Conservation (phyloP, 1,284 basidiomycete genomes). For the Irpex rosettiformis region DNA sequence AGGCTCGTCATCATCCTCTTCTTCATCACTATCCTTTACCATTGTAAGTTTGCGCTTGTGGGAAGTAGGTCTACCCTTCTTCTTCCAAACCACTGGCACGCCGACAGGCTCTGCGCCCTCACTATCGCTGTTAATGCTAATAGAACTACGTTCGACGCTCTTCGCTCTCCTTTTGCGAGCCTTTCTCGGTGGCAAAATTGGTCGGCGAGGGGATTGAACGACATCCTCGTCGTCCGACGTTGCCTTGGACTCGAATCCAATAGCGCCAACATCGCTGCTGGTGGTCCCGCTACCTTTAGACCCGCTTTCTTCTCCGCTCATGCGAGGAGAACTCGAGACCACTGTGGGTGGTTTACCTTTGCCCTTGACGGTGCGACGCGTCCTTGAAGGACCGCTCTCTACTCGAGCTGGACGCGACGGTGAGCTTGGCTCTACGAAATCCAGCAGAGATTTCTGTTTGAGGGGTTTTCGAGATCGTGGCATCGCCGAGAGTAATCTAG, state of each 20-base stretch:
- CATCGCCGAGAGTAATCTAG: not conserved
- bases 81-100: slow-evolving; percentile 22
- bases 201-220: slow-evolving; percentile 31
- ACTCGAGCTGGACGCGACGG: slow-evolving; percentile 1
- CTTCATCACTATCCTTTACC: slow-evolving; percentile 15
- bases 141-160: slow-evolving; percentile 12
- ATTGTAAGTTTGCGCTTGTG: slow-evolving; percentile 16
- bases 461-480: slow-evolving; percentile 16
- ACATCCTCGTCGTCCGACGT: slow-evolving; percentile 32
- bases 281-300: slow-evolving; percentile 5
- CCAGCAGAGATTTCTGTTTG: slow-evolving; percentile 31
- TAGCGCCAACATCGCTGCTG: slow-evolving; percentile 45
- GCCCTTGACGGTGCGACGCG: not conserved
- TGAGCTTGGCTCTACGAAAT: slow-evolving; percentile 25
- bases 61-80: slow-evolving; percentile 13
- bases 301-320: not conserved
- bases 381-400: not conserved
- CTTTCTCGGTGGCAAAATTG: slow-evolving; percentile 29
- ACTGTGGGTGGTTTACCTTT: not conserved
- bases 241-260: slow-evolving; percentile 42
- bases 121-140: slow-evolving; percentile 8
- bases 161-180: slow-evolving; percentile 20
- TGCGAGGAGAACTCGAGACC: not conserved
- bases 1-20: slow-evolving; percentile 24
- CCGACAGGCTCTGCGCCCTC: slow-evolving; percentile 16